Percentiles rank a stretch among this genome's conserved stretches.
Evolutionary conservation across 2,329 filamentous ascomycete species (phyloP).

Genomic region (Colletotrichum noveboracense): DNA sequence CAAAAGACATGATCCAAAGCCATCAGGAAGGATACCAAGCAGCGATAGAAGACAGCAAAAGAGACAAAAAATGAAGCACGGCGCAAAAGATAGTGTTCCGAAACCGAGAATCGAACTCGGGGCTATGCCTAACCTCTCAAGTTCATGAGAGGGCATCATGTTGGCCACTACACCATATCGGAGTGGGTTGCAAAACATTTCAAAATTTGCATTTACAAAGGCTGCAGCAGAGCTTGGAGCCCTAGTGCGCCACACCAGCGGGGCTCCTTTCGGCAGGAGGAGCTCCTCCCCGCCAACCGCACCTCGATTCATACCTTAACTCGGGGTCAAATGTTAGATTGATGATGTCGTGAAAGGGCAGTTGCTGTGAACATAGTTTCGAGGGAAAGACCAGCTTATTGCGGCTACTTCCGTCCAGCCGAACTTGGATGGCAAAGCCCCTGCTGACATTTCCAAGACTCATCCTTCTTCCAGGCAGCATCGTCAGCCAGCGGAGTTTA

Average conservation of each 20-base stretch:
- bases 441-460: background rate
- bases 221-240: background rate
- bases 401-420: background rate
- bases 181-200: fast-evolving
- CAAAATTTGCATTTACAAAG: background rate
- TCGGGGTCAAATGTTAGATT: background rate
- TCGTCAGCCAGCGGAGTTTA: background rate
- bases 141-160: constrained; percentile 9
- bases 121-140: constrained; percentile 14
- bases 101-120: constrained; percentile 22
- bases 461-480: background rate
- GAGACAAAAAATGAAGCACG: background rate
- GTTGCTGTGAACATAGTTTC: background rate
- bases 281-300: background rate
- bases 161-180: constrained; percentile 22
- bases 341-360: background rate
- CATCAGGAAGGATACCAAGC: background rate
- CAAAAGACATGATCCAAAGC: background rate
- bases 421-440: background rate
- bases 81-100: background rate
- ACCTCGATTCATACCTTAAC: background rate
- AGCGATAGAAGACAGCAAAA: background rate
- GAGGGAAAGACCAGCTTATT: background rate
- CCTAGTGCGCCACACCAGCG: background rate
- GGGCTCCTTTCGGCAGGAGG: background rate